Evolutionary conservation across 352 stramenopile species (phyloP), one percentile per base, ranked within the genome.

Genomic region (Phytophthora ohioensis): DNA sequence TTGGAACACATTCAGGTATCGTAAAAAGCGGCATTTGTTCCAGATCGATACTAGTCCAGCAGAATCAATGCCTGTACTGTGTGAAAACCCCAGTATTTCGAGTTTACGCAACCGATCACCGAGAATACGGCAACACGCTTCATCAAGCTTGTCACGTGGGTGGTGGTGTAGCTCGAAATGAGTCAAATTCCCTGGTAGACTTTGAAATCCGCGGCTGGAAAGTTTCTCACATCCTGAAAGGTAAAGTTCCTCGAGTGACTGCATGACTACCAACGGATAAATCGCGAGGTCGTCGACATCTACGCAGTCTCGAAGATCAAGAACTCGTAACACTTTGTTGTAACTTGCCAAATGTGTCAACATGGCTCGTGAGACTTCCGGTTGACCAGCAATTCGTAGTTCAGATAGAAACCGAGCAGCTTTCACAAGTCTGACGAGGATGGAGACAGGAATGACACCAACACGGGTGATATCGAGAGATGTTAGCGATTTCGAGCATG

Each of bases 191-290:
- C 49, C 61, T 0, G 86, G 84, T 8, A 93, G 58, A 67, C 68
- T 92, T 11, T 64, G 53, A 12, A 92, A 53, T 3, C 84, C 84
- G 3, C 66, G 71, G 4, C 62, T 66, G 0, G 80, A 83, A 15
- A 89, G 48, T 17, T 56, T 32, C 2, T 6, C 12, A 13, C 73
- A 84, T 1, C 83, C 73, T 21, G 71, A 87, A n/a, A 92, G 65
- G 3, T 64, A 69, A 4, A 93, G 67, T 11, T 85, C 64, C 43
- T 80, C 30, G 0, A 94, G 53, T 4, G 84, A 88, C 49, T 79
- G 71, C 73, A 92, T 88, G 31, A 91, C 81, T 1, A 82, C 32
- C 10, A 94, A 46, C 32, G 86, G 80, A 30, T 89, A 94, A 13
- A 94, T 43, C 4, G 82, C 67, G 8, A 94, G 61, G 36, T 94